Base-by-base conservation (phyloP, 306 rosid species). In the Casuarina equisetifolia region DNA sequence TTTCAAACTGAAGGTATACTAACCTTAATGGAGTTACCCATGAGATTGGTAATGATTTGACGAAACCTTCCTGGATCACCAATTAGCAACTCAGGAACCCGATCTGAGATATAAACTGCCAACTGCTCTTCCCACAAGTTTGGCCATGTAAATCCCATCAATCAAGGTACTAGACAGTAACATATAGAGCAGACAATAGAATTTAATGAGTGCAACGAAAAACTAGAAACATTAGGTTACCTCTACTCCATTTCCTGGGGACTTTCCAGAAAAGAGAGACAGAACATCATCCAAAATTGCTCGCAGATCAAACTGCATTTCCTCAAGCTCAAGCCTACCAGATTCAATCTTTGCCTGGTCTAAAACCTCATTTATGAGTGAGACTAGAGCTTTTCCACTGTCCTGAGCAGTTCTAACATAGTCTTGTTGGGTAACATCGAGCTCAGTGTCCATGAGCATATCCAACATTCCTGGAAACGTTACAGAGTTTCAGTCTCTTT, bases 301-400 rank as follows among this genome's bases (percentile, higher is more conserved):
- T 20, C 92, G 86, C 61, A 91, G 84, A 80, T 95, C 89, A 84
- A 95, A 95, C 61, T 81, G 83, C 78, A 92, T 91, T 1, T 91
- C 96, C 86, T 95, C 99, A 9, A 95, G 97, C 85, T 95, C 97
- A 75, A 95, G 91, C 90, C 91, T 92, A 63, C 99, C 97, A 66
- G 93, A 88, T 86, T 95, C 97, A 76, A 95, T 95, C 88, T 95
- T 95, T 64, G 99, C 99, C 81, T 90, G 97, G 79, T 95, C 99
- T 88, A 95, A 85, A 79, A 95, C 93, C 89, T 88, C 99, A 69
- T 95, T 95, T 81, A 95, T 90, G 74, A 95, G 89, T 17, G 97
- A 92, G 67, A 95, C 99, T 20, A 95, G 89, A 78, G 97, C 97
- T 85, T 91, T 95, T 77, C 99, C 99, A 84, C 99, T 92, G 19